Evolutionary conservation across 1,139 yeast genomes (phyloP).

Genomic region (Insectozyma bohioensis): DNA sequence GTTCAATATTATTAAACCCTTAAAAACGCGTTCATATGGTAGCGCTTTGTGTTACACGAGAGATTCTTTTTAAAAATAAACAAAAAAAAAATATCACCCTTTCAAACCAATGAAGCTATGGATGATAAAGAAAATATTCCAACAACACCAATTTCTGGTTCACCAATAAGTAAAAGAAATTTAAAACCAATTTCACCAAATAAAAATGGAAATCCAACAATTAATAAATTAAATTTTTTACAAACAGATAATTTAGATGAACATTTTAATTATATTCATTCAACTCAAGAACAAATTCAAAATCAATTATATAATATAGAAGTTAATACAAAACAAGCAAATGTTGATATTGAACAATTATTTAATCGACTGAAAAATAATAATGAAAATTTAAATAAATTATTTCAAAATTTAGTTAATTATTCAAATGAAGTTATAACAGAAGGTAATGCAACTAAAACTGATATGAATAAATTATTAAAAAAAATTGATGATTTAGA

Average conservation of each 20-base stretch:
- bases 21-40: too few species aligned
- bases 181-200: conserved; percentile 31
- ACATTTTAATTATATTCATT: conserved; percentile 30
- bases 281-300: conserved; percentile 27
- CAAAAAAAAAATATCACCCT: too few species aligned
- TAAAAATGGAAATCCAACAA: conserved; percentile 14
- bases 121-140: conserved; percentile 13
- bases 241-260: conserved; percentile 33
- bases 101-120: too few species aligned
- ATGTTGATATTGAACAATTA: conserved; percentile 37
- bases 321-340: conserved; percentile 34
- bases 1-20: too few species aligned
- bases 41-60: too few species aligned
- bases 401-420: conserved; percentile 32
- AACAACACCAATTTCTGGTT: conserved; percentile 7
- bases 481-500: conserved; percentile 17
- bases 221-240: conserved; percentile 29
- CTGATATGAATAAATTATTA: conserved; percentile 27
- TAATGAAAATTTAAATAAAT: conserved; percentile 36
- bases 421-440: conserved; percentile 37
- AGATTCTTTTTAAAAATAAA: too few species aligned
- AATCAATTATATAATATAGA: conserved; percentile 34
- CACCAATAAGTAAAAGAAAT: conserved; percentile 13
- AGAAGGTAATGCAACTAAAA: conserved; percentile 39
- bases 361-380: conserved; percentile 44